Base-by-base conservation (phyloP, 306 rosid species). In the Castanea mollissima region DNA sequence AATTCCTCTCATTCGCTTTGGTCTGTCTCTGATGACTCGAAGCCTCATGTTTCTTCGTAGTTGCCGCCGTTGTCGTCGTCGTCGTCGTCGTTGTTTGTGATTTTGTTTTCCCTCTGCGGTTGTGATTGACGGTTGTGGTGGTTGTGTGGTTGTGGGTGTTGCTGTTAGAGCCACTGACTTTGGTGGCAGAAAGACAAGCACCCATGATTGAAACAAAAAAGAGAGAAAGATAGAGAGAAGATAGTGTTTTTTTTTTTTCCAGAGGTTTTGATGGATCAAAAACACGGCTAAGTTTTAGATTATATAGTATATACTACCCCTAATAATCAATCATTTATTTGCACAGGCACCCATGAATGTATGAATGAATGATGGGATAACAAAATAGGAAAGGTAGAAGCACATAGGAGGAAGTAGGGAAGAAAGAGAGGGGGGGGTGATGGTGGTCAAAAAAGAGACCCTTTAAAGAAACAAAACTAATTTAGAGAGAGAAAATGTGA, bases 361-460 rank as follows among this genome's bases (percentile, higher is more conserved):
- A 41, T 55, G 32, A 27, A 38, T 69, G 60, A 67, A 19, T 32
- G 64, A 76, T 44, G 55, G 23, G 77, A 52, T 27, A 15, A 34
- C 13, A 73, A 27, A 2, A 2, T 56, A 82, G 89, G 90, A 89
- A 87, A 80, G 78, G 73, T 77, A 27, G 86, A n/a, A 80, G 97
- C 89, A 93, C 84, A 84, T 78, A 72, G 89, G 86, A 87, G 84
- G 98, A 91, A 90, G 92, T 81, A 86, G 92, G 76, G 91, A 85
- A 85, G 97, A 91, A 87, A 25, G 91, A 88, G 87, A 81, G 84
- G 75, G 70, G 70, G 87, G 87, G 92, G 96, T 90, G 86, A 75
- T 83, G 75, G 65, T 88, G 93, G 98, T 92, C 98, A 93, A 94
- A 88, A 35, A 34, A 15, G 80, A 82, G 78, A 89, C 83, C 86